These are phyloP conservation scores for Fonsecaea pugnacius DNA, from an alignment of 2,329 filamentous ascomycete species.

Conservation along the genomic window DNA sequence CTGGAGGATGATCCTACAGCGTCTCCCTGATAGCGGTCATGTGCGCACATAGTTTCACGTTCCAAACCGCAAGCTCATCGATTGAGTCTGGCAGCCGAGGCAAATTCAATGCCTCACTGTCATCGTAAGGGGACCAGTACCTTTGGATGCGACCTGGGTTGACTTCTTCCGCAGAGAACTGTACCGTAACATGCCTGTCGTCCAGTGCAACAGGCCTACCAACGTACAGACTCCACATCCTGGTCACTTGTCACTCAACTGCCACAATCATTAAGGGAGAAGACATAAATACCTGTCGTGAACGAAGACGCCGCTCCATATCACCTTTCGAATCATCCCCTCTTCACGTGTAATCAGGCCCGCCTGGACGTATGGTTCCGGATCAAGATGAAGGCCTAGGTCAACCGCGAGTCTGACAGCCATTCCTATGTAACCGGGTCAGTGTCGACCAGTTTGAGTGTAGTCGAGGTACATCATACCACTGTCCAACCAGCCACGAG, in stretches of 20 bases:
- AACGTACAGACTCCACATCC: constrained; percentile 37
- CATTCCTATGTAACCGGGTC: constrained; percentile 24
- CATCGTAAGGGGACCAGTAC: constrained; percentile 27
- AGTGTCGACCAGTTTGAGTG: neutral
- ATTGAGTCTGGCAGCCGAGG: constrained; percentile 20
- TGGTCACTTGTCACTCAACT: constrained; percentile 3
- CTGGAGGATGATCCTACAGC: constrained; percentile 23
- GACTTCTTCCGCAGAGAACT: constrained; percentile 10
- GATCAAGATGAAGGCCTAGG: constrained; percentile 29
- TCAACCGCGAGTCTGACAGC: constrained; percentile 34
- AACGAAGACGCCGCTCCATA: constrained; percentile 29
- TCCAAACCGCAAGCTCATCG: constrained; percentile 26
- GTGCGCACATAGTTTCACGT: constrained; percentile 30
- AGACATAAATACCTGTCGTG: constrained; percentile 23
- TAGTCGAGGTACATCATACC: constrained; percentile 24
- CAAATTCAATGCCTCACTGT: constrained; percentile 15
- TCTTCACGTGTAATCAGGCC: constrained; percentile 22
- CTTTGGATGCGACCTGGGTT: constrained; percentile 3
- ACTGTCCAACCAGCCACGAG: constrained; percentile 38
- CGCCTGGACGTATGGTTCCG: constrained; percentile 25
- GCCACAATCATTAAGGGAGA: neutral
- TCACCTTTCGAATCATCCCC: constrained; percentile 25
- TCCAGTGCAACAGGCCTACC: constrained; percentile 35
- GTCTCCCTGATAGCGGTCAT: constrained; percentile 34
- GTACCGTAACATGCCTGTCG: constrained; percentile 33